Conservation (phyloP, 78 protist genomes). For the Trichosphaerium sp. region DNA sequence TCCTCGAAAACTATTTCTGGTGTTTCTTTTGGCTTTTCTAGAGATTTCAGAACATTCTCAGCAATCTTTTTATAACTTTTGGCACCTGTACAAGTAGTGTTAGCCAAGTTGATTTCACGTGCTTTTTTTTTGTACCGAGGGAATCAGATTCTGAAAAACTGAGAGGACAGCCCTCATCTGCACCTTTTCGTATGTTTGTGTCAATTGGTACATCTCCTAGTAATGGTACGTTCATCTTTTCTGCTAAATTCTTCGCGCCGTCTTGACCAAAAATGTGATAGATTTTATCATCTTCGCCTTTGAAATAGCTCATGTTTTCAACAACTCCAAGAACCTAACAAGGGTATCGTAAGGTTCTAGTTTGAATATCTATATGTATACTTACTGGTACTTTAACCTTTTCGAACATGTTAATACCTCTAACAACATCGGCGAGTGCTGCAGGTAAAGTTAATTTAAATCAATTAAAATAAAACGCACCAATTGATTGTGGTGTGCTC, state of each 20-base stretch:
- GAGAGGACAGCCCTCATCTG: slow-evolving; percentile 72
- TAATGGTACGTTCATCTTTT: slow-evolving; percentile 29
- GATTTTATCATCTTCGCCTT: slow-evolving; percentile 42
- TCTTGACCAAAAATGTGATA: slow-evolving; percentile 67
- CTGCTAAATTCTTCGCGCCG: slow-evolving; percentile 47
- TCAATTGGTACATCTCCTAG: slow-evolving; percentile 75
- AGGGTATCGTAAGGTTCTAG: neutral
- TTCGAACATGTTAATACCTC: slow-evolving; percentile 79
- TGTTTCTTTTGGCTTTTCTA: neutral
- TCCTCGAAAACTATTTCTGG: neutral
- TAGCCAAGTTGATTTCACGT: no score
- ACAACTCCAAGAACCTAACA: slow-evolving; percentile 69
- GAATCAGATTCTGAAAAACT: slow-evolving; percentile 39
- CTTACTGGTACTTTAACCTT: slow-evolving; percentile 78
- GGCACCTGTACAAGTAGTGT: no score
- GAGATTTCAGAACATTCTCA: slow-evolving; percentile 6
- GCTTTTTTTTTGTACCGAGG: slow-evolving; percentile 3
- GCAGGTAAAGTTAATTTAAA: neutral
- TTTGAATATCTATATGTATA: neutral
- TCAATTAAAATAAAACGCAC: slow-evolving; percentile 28
- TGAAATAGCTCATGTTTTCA: slow-evolving; percentile 77
- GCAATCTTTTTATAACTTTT: slow-evolving; percentile 8
- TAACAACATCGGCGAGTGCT: slow-evolving; percentile 26
- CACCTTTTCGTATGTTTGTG: slow-evolving; percentile 27
- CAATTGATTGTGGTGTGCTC: slow-evolving; percentile 87